Evolutionary conservation across 148 eudicot species (phyloP), one percentile per base, ranked within the genome.

Genomic region (Diospyros lotus): DNA sequence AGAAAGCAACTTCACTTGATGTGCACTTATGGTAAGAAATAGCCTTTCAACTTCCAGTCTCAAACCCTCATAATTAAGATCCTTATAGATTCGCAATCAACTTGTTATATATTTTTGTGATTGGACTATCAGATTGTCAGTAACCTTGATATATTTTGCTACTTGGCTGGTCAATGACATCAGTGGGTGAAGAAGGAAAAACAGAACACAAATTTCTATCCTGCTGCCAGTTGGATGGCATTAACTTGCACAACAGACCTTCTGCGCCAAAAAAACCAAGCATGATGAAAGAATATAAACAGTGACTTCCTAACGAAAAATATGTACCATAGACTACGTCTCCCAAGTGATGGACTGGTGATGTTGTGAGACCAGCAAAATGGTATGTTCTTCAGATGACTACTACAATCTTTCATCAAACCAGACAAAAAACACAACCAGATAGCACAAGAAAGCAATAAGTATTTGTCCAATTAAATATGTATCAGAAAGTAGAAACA

Each of bases 311-410:
- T 12, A 61, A 61, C 46, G 59, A 11, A 56, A 17, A 61, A 60
- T 45, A 38, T 6, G 46, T 28, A 18, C 67, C 42, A 2, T 28
- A 11, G 13, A 2, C 28, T 28, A 28, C 28, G 28, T 28, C 28
- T 28, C 28, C 28, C 28, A 28, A 28, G 28, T 28, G 28, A 42
- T 55, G 41, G 5, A 45, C 13, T 52, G 58, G 14, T 40, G 39
- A 50, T 48, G 55, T 53, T 28, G 53, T 28, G 50, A 60, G 43
- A 46, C 75, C 73, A 42, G 44, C 18, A 73, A 5, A 61, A 72
- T 28, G 75, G 75, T 10, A 48, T 60, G 48, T 46, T 6, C 58
- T 48, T 45, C 14, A 13, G 28, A 59, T 59, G 53, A 28, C 7
- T 3, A 60, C 12, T 18, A 44, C 50, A 58, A 59, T 43, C 14